phyloP scores from a whole-genome alignment of 495 filamentous ascomycete species.

The Hyaloscypha variabilis region DNA sequence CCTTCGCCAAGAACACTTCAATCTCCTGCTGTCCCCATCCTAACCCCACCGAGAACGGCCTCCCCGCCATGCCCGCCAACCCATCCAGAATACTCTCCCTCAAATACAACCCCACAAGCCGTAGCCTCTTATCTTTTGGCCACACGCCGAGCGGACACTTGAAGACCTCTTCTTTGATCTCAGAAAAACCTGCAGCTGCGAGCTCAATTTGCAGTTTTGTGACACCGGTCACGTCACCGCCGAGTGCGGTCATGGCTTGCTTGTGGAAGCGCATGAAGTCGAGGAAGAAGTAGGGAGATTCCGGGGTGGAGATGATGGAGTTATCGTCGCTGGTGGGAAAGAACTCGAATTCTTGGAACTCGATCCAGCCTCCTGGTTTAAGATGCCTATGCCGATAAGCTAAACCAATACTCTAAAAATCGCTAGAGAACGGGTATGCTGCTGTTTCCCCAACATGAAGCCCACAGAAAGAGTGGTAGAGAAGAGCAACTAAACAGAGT shows the following conservation, averaged over 20 bases:
- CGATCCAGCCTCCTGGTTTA: constrained; percentile 58
- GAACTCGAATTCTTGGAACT: constrained; percentile 40
- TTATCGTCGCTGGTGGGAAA: constrained; percentile 46
- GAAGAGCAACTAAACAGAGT: no score
- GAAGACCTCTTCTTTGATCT: constrained; percentile 51
- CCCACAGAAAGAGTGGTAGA: no score
- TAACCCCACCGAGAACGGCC: constrained; percentile 27
- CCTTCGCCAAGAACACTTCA: constrained; percentile 4
- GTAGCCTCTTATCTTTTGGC: constrained; percentile 47
- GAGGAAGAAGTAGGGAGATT: neutral
- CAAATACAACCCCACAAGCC: constrained; percentile 47
- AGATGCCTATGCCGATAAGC: no score
- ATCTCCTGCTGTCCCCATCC: constrained; percentile 6
- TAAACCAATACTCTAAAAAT: no score
- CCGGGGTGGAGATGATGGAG: constrained; percentile 35
- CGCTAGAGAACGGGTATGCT: no score
- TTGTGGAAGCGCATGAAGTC: neutral
- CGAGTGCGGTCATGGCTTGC: constrained; percentile 1
- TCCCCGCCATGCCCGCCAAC: constrained; percentile 44
- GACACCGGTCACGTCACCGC: constrained; percentile 9
- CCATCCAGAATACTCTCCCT: constrained; percentile 43
- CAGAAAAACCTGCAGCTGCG: constrained; percentile 55
- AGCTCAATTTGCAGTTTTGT: neutral
- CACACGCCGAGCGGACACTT: constrained; percentile 55
- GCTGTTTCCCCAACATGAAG: no score